Conservation (phyloP, 1,284 basidiomycete genomes). For the Trichosporon ovoides region DNA sequence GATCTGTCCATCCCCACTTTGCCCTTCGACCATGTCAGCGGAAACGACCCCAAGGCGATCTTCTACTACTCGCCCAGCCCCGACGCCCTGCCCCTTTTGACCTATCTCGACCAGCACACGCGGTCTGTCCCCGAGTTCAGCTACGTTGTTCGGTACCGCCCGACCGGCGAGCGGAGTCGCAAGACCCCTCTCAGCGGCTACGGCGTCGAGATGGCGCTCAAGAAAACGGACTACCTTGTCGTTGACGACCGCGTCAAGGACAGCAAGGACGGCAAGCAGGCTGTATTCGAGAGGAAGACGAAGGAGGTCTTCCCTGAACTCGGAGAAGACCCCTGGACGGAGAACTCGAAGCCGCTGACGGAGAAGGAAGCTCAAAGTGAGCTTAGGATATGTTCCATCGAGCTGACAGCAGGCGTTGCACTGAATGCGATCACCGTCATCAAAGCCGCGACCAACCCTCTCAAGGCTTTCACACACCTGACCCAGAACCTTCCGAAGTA, state of each 20-base stretch:
- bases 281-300: neutral
- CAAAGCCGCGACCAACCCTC: conserved; percentile 56
- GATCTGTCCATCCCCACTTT: conserved; percentile 52
- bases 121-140: conserved; percentile 54
- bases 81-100: conserved; percentile 56
- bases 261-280: conserved; percentile 9
- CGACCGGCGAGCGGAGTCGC: conserved; percentile 26
- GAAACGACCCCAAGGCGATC: conserved; percentile 56
- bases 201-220: conserved; percentile 84
- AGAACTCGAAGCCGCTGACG: conserved; percentile 58
- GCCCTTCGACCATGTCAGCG: conserved; percentile 65
- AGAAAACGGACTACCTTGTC: conserved; percentile 95
- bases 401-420: conserved; percentile 57
- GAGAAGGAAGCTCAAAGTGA: conserved; percentile 59
- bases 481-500: conserved; percentile 85
- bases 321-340: conserved; percentile 48
- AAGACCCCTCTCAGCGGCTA: conserved; percentile 68
- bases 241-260: conserved; percentile 66
- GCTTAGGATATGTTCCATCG: conserved; percentile 18
- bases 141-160: conserved; percentile 68
- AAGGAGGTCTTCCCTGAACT: conserved; percentile 27
- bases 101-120: conserved; percentile 57
- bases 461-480: conserved; percentile 63
- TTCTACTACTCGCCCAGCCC: conserved; percentile 67
- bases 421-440: conserved; percentile 69